Base-by-base conservation (phyloP, 2,329 filamentous ascomycete genomes). In the Aspergillus eucalypticola region DNA sequence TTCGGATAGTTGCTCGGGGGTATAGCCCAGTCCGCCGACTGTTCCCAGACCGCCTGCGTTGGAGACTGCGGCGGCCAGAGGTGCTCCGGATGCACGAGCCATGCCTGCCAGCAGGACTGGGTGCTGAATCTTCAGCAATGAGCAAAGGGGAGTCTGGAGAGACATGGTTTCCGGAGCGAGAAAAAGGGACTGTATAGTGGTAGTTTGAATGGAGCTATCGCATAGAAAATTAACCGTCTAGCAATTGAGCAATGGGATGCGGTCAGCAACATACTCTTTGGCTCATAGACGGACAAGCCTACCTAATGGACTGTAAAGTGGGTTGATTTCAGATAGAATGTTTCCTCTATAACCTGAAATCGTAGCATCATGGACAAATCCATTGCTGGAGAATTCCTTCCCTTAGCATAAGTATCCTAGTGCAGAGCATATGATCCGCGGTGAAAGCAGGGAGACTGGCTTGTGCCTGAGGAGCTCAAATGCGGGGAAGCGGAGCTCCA, bases 81-180 rank as follows among this genome's bases (percentile, higher is more conserved):
- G 83, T 0, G 89, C 91, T 61, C 89, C 88, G 0, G 90, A 93
- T 8, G 90, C 91, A 63, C 90, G 87, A 2, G 94, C 93, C 94
- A 98, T 98, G 70, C 94, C 94, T 35, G 94, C 94, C 19, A 97
- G 90, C 67, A 97, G 81, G 75, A 98, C 88, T 42, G 94, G 94
- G 79, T 97, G 92, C 67, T 88, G 82, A 77, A 97, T 96, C 23
- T 87, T 86, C 55, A 97, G 85, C 54, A 97, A 87, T 57, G 82
- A 82, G 65, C 89, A 93, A 39, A 96, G 84, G 2, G 91, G 90
- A 10, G 92, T 96, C 60, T 85, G 86, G 69, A 95, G 88, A 61
- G 87, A 74, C 74, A 76, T 76, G 29, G 58, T 49, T 11, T 46
- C n/a, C 8, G 41, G 3, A 10, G 15, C 17, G 10, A 19, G 6